These are phyloP conservation scores for Phialocephala subalpina DNA, from an alignment of 2,329 filamentous ascomycete species.

Conservation along the genomic window DNA sequence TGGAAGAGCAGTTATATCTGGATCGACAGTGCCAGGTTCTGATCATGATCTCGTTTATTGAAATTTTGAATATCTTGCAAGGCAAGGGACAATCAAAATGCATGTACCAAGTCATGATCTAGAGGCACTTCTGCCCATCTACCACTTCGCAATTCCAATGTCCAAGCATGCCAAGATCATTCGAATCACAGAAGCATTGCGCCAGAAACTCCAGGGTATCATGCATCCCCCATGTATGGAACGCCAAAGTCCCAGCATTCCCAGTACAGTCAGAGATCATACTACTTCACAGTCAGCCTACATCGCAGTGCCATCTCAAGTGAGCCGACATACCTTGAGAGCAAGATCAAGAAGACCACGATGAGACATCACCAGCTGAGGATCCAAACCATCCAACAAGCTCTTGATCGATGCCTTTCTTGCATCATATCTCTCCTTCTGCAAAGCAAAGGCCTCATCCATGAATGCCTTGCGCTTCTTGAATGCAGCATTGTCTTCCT, in stretches of 20 bases:
- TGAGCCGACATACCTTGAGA: background rate
- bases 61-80: background rate
- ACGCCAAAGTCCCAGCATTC: background rate
- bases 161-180: background rate
- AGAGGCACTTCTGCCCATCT: background rate
- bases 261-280: background rate
- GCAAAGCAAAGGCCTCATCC: background rate
- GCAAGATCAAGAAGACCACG: background rate
- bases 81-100: background rate
- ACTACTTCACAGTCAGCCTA: background rate
- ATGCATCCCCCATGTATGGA: no score
- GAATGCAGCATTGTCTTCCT: background rate
- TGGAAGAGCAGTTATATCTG: constrained; percentile 38
- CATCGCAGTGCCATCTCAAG: background rate
- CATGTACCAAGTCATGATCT: background rate
- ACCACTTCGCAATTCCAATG: background rate
- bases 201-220: no score
- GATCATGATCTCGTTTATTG: background rate
- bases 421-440: background rate
- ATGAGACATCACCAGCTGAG: background rate
- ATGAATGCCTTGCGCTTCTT: background rate
- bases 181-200: background rate
- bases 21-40: constrained; percentile 37
- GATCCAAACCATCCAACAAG: background rate
- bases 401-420: background rate